These are phyloP conservation scores for Selaginella tamariscina DNA, from an alignment of 75 land plant genomes.

Conservation along the genomic window DNA sequence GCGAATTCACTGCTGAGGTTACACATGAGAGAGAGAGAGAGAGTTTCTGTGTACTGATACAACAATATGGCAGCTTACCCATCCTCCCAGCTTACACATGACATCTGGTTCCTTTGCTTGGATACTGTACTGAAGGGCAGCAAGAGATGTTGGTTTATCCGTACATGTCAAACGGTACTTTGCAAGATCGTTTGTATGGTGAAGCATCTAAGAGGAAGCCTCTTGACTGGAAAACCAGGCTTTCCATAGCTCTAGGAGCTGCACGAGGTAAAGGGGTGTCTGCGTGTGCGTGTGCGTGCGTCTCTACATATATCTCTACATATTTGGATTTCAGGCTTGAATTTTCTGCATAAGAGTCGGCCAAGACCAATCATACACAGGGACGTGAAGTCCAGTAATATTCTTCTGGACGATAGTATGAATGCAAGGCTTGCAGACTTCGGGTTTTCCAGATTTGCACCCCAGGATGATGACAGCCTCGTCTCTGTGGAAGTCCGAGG, in stretches of 20 bases:
- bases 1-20: conserved; percentile 65
- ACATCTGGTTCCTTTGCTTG: conserved; percentile 56
- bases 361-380: conserved; percentile 49
- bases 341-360: conserved; percentile 40
- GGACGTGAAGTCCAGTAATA: conserved; percentile 70
- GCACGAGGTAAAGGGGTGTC: conserved; percentile 53
- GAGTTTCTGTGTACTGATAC: background rate
- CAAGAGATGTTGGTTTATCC: conserved; percentile 57
- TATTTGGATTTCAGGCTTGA: conserved; percentile 35
- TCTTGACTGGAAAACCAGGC: conserved; percentile 58
- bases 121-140: conserved; percentile 48
- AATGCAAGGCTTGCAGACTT: conserved; percentile 64
- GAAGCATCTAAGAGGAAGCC: conserved; percentile 38
- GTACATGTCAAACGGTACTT: conserved; percentile 60
- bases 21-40: background rate
- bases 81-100: conserved; percentile 37
- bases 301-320: background rate
- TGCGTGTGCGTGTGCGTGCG: too few species aligned
- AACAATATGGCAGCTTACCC: conserved; percentile 29
- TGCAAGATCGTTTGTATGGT: conserved; percentile 67
- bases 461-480: background rate
- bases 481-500: conserved; percentile 1
- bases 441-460: conserved; percentile 44
- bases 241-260: conserved; percentile 66
- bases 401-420: conserved; percentile 59